Evolutionary conservation across 106 monocot species (phyloP).

Genomic region (Agapanthus africanus): DNA sequence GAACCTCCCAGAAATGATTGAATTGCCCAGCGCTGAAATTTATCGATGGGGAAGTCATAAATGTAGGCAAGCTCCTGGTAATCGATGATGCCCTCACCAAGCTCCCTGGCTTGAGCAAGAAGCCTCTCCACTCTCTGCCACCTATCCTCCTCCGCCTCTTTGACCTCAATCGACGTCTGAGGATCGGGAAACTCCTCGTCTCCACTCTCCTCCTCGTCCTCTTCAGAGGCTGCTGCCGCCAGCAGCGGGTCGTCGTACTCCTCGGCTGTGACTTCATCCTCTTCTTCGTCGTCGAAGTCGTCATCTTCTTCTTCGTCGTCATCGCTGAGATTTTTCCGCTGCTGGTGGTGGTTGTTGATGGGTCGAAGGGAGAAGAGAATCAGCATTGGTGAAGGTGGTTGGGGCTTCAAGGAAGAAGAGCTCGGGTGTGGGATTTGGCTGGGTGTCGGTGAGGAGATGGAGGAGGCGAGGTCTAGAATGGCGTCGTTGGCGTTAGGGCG

Average conservation of each 20-base stretch:
- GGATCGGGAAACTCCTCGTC: constrained; percentile 9
- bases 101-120: constrained; percentile 46
- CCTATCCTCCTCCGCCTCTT: constrained; percentile 42
- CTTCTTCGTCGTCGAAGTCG: constrained; percentile 31
- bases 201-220: not conserved
- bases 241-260: constrained; percentile 19
- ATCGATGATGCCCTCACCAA: constrained; percentile 66
- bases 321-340: too few species aligned
- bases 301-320: constrained; percentile 42
- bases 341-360: too few species aligned
- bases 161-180: not conserved
- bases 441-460: too few species aligned
- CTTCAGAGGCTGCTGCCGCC: constrained; percentile 7
- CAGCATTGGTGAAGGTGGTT: too few species aligned
- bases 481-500: too few species aligned
- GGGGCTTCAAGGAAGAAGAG: too few species aligned
- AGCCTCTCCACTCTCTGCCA: constrained; percentile 54
- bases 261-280: constrained; percentile 17
- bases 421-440: too few species aligned
- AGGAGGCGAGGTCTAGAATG: too few species aligned
- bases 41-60: constrained; percentile 78
- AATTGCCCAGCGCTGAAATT: constrained; percentile 79
- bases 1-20: constrained; percentile 83
- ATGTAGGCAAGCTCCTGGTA: constrained; percentile 54
- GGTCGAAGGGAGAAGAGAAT: too few species aligned